Evolutionary conservation across 1,284 basidiomycete genomes (phyloP).

Genomic region (Ganoderma sinense): DNA sequence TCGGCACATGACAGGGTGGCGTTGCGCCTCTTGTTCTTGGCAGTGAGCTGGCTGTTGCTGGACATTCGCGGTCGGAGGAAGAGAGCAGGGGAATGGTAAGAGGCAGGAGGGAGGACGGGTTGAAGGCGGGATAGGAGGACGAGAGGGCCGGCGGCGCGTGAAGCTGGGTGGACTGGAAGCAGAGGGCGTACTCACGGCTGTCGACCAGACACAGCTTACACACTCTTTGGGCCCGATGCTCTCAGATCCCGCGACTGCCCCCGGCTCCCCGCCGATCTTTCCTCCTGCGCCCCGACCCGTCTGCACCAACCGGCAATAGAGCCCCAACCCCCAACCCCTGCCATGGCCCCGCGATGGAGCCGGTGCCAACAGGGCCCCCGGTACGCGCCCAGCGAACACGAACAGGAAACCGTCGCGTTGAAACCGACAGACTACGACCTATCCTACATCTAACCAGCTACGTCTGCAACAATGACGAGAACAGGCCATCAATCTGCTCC

Average conservation of each 20-base stretch:
- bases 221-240: not conserved
- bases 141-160: conserved; percentile 14
- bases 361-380: not conserved
- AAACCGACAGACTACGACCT: not conserved
- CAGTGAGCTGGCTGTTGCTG: conserved; percentile 30
- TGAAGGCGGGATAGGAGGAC: not conserved
- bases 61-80: conserved; percentile 26
- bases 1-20: conserved; percentile 36
- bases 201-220: conserved; percentile 10
- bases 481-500: conserved; percentile 92
- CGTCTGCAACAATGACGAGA: conserved; percentile 73
- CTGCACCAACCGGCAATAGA: not conserved
- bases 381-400: not conserved
- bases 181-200: conserved; percentile 13
- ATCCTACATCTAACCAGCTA: conserved; percentile 10
- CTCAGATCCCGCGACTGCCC: not conserved
- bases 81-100: not conserved
- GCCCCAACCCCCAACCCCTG: not conserved
- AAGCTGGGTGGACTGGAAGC: conserved; percentile 3
- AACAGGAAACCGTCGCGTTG: not conserved
- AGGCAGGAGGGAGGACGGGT: not conserved
- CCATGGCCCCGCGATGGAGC: not conserved
- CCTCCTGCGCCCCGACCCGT: not conserved
- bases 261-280: not conserved
- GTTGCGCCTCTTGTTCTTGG: conserved; percentile 31